phyloP scores from a whole-genome alignment of 352 stramenopile genomes.

The Pythium coloratum region DNA sequence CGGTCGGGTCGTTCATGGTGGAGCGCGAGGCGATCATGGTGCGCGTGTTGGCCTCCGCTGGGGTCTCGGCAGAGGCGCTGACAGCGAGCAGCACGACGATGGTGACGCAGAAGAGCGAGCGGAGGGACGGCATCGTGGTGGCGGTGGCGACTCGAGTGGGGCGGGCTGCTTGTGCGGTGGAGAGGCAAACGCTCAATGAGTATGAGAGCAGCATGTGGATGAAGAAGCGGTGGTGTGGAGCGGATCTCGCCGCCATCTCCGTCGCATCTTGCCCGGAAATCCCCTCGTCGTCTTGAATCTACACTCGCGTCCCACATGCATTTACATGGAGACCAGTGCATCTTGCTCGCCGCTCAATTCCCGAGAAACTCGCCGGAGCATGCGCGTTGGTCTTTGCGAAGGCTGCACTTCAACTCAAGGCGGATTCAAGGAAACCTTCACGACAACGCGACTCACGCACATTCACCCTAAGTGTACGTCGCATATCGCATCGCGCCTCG shows the following conservation, averaged over 20 bases:
- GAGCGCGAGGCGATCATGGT: conserved; percentile 15
- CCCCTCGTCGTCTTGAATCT: background rate
- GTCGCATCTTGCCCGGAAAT: background rate
- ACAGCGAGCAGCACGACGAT: conserved; percentile 10
- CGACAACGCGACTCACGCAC: background rate
- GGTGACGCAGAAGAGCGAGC: conserved; percentile 7
- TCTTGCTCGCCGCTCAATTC: background rate
- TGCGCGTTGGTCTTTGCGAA: background rate
- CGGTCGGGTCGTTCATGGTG: conserved; percentile 20
- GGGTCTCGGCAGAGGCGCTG: background rate
- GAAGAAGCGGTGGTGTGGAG: too few species aligned
- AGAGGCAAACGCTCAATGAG: background rate
- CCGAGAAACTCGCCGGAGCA: background rate
- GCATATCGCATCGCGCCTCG: background rate
- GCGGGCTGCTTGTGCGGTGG: background rate
- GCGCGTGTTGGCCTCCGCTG: conserved; percentile 1
- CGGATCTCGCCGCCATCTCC: background rate
- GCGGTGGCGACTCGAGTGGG: background rate
- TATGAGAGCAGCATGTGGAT: too few species aligned
- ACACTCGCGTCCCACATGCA: background rate
- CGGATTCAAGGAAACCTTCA: background rate
- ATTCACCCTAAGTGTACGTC: background rate
- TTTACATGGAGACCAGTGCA: background rate
- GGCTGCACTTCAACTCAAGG: background rate
- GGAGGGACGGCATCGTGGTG: conserved; percentile 12